A percentile compares a stretch with the other conserved stretches of the same genome.
These are phyloP conservation scores for Spiromastix sp. DNA, from an alignment of 2,329 filamentous ascomycete species.

Conservation along the genomic window DNA sequence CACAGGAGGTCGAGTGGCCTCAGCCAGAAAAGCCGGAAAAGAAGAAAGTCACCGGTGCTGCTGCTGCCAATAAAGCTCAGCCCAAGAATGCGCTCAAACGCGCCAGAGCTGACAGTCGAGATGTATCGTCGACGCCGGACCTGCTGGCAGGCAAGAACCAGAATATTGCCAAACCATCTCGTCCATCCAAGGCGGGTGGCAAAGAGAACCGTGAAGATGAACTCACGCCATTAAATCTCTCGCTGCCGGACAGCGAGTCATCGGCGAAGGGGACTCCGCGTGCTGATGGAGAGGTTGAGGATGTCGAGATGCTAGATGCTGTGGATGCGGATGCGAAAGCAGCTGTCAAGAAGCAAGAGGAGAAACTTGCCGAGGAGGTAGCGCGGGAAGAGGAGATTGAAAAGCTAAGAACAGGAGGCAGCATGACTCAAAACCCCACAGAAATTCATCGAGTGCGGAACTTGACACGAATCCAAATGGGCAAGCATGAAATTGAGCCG, in stretches of 20 bases:
- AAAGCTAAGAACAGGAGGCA: conserved; percentile 84
- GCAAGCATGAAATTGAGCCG: conserved; percentile 79
- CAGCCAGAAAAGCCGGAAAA: conserved; percentile 83
- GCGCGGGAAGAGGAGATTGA: conserved; percentile 85
- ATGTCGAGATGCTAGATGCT: conserved; percentile 35
- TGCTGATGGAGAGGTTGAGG: conserved; percentile 23
- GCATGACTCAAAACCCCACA: conserved; percentile 97
- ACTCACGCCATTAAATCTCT: conserved; percentile 21
- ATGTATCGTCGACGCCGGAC: conserved; percentile 48
- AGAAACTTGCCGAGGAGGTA: conserved; percentile 31
- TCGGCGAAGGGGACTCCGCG: conserved; percentile 31
- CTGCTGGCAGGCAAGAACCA: conserved; percentile 37
- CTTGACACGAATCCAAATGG: conserved; percentile 88
- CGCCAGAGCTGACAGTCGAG: conserved; percentile 38
- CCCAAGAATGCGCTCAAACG: conserved; percentile 51
- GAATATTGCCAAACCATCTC: conserved; percentile 35
- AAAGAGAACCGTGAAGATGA: conserved; percentile 49
- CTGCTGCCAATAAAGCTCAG: conserved; percentile 41
- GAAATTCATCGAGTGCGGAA: conserved; percentile 95
- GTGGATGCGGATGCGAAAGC: conserved; percentile 19
- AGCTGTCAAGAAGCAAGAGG: conserved; percentile 26
- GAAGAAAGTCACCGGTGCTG: conserved; percentile 55
- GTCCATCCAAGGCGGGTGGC: conserved; percentile 47
- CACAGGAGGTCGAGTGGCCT: conserved; percentile 92
- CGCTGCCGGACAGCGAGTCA: conserved; percentile 24